These are phyloP conservation scores for Eragrostis curvula DNA, from an alignment of 176 grass and related monocot species.

Conservation along the genomic window DNA sequence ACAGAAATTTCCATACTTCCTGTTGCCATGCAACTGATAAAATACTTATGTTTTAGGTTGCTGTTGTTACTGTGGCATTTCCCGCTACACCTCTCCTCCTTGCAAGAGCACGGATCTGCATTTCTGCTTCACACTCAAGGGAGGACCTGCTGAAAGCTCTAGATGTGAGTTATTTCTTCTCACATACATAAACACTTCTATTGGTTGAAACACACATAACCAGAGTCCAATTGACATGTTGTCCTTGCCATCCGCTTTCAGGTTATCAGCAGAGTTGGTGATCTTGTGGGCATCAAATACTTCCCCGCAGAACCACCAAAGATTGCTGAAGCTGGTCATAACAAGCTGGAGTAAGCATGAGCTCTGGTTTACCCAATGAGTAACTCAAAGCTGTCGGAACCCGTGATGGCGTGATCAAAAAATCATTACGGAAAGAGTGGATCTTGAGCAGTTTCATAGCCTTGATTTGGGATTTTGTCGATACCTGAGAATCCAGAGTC, in stretches of 20 bases:
- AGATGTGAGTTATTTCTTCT: constrained; percentile 52
- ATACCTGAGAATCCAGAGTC: constrained; percentile 26
- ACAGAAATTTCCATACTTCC: background rate
- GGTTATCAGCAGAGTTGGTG: constrained; percentile 84
- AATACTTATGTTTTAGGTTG: constrained; percentile 50
- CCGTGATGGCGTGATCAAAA: background rate
- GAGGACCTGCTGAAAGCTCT: constrained; percentile 77
- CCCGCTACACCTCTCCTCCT: constrained; percentile 82
- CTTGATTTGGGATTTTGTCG: constrained; percentile 39
- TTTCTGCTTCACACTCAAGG: constrained; percentile 83
- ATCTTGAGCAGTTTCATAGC: constrained; percentile 23
- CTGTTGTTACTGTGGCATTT: constrained; percentile 81
- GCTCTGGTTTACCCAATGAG: background rate
- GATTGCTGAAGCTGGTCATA: constrained; percentile 34
- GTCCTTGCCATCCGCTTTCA: constrained; percentile 31
- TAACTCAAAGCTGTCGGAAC: constrained; percentile 10
- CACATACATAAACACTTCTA: background rate
- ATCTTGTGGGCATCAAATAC: constrained; percentile 83
- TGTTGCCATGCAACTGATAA: constrained; percentile 17
- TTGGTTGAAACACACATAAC: background rate
- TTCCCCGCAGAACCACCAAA: constrained; percentile 71
- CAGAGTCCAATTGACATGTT: constrained; percentile 9
- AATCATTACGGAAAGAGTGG: constrained; percentile 21
- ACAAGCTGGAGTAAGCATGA: constrained; percentile 47
- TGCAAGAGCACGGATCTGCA: constrained; percentile 80